A percentile compares a stretch with the other conserved stretches of the same genome.
phyloP scores from a whole-genome alignment of 345 rosid species.

The Balakata baccata region DNA sequence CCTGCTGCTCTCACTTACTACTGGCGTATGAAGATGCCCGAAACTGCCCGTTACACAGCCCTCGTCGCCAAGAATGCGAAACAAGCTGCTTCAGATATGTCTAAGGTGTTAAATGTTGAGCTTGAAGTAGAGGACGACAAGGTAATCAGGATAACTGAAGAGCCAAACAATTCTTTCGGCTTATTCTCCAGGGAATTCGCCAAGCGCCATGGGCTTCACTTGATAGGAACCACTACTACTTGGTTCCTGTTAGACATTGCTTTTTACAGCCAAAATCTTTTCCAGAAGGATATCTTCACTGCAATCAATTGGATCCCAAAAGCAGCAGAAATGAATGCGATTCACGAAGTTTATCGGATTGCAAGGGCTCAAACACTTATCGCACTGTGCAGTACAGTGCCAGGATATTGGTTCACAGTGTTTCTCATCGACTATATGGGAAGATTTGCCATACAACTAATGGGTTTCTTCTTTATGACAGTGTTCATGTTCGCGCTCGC shows the following conservation, averaged over 20 bases:
- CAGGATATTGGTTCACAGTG: constrained; percentile 34
- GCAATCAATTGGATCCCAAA: constrained; percentile 30
- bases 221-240: constrained; percentile 26
- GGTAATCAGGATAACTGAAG: not conserved
- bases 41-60: constrained; percentile 32
- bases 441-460: constrained; percentile 24
- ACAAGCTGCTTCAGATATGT: constrained; percentile 29
- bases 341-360: constrained; percentile 21
- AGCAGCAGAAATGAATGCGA: constrained; percentile 19
- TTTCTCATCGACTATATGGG: constrained; percentile 13
- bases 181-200: constrained; percentile 23
- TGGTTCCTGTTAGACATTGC: constrained; percentile 31
- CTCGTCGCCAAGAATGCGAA: constrained; percentile 27
- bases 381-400: constrained; percentile 28
- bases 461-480: constrained; percentile 35
- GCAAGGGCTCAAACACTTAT: constrained; percentile 28
- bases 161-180: constrained; percentile 18
- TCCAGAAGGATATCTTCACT: constrained; percentile 25
- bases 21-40: constrained; percentile 36
- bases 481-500: constrained; percentile 35
- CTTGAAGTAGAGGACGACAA: constrained; percentile 11
- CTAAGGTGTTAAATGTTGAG: constrained; percentile 21
- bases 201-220: constrained; percentile 26
- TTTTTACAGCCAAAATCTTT: constrained; percentile 32
- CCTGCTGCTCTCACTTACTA: constrained; percentile 30